These are phyloP conservation scores for Colletotrichum sp. DNA, from an alignment of 2,329 filamentous ascomycete genomes.

Conservation along the genomic window DNA sequence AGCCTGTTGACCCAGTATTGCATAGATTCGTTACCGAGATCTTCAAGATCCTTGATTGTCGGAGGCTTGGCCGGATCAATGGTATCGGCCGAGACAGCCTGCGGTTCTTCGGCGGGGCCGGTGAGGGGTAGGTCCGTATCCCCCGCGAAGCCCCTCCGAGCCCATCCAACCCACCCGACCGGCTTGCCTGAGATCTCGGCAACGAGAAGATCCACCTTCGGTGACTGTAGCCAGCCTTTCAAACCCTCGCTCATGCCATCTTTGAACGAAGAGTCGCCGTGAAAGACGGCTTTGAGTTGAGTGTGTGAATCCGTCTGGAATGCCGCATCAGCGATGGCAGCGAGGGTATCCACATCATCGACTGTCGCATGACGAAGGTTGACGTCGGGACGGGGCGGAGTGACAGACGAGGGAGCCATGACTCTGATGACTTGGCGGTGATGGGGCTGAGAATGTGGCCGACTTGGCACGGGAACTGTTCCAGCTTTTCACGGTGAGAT, in stretches of 20 bases:
- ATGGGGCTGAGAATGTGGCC: not conserved
- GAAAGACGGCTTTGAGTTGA: conserved; percentile 36
- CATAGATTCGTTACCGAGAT: conserved; percentile 34
- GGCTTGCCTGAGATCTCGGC: conserved; percentile 33
- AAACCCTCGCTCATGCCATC: conserved; percentile 26
- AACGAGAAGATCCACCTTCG: conserved; percentile 34
- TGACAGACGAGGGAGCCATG: not conserved
- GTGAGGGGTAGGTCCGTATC: conserved; percentile 26
- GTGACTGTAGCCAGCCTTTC: conserved; percentile 24
- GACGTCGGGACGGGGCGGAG: not conserved
- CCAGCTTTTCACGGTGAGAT: not conserved
- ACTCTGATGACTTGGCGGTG: not conserved
- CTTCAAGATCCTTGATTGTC: conserved; percentile 31
- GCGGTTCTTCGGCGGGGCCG: not conserved
- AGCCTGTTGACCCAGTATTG: conserved; percentile 28
- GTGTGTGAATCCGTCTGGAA: conserved; percentile 36
- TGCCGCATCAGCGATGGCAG: conserved; percentile 31
- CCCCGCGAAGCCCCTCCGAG: conserved; percentile 28
- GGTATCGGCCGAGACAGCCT: not conserved
- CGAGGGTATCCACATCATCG: conserved; percentile 34
- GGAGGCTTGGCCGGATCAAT: not conserved
- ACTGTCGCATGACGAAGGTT: not conserved
- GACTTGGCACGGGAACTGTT: not conserved
- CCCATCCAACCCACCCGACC: conserved; percentile 40
- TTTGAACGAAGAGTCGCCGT: conserved; percentile 30